Evolutionary conservation across 2,329 filamentous ascomycete species (phyloP).

Genomic region (Colletotrichum camelliae): DNA sequence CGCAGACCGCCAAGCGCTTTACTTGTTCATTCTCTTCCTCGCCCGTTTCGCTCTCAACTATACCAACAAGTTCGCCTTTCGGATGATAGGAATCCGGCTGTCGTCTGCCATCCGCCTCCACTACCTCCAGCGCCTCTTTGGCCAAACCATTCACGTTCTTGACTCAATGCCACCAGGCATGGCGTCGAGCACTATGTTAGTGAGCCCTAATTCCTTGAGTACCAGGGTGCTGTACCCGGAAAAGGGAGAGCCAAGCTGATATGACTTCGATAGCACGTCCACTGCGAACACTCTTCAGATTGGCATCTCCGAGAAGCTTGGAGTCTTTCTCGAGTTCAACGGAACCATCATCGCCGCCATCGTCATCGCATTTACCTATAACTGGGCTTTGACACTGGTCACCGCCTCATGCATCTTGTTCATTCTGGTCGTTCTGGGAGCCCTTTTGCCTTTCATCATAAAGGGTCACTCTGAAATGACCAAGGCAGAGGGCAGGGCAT

Average conservation of each 20-base stretch:
- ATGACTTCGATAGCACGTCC: conserved; percentile 45
- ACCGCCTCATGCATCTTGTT: conserved; percentile 63
- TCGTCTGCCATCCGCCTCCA: conserved; percentile 66
- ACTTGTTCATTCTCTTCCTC: conserved; percentile 74
- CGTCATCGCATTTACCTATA: conserved; percentile 61
- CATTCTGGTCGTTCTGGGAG: conserved; percentile 52
- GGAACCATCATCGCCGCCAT: conserved; percentile 58
- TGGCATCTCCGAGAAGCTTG: conserved; percentile 69
- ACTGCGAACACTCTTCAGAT: conserved; percentile 69
- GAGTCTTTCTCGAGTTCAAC: conserved; percentile 60
- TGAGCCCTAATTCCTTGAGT: not conserved
- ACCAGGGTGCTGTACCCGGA: not conserved
- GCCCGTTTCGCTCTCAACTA: conserved; percentile 69
- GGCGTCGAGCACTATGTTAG: conserved; percentile 62
- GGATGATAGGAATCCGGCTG: conserved; percentile 66
- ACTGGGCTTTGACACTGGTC: conserved; percentile 65
- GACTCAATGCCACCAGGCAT: conserved; percentile 69
- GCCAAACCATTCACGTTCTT: conserved; percentile 70
- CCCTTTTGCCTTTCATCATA: conserved; percentile 60
- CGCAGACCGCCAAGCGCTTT: conserved; percentile 59
- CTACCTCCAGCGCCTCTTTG: conserved; percentile 68
- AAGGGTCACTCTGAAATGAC: conserved; percentile 52
- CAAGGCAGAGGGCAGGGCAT: conserved; percentile 61
- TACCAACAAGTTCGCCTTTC: conserved; percentile 65
- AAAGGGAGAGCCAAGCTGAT: not conserved